Percentiles rank a stretch among this genome's conserved stretches.
These are phyloP conservation scores for Corymbia maculata DNA, from an alignment of 345 rosid genomes.

Conservation along the genomic window DNA sequence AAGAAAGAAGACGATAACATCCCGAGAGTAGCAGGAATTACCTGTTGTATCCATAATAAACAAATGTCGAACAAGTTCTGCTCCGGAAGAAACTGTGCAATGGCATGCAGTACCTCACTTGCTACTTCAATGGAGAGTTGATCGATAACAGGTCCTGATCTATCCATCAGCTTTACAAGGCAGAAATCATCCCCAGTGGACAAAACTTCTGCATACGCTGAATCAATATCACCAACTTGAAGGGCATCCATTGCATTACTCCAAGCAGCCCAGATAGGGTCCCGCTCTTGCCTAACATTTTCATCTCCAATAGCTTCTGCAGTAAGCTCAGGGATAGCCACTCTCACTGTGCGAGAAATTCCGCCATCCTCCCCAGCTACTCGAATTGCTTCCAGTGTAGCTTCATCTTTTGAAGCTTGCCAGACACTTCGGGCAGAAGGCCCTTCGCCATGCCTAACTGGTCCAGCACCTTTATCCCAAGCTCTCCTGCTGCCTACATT, in stretches of 20 bases:
- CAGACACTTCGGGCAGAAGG: slow-evolving; percentile 99
- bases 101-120: slow-evolving; percentile 59
- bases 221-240: slow-evolving; percentile 78
- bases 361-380: slow-evolving; percentile 94
- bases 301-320: slow-evolving; percentile 87
- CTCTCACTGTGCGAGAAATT: slow-evolving; percentile 46
- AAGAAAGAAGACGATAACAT: not conserved
- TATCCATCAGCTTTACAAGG: slow-evolving; percentile 93
- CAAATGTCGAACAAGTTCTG: slow-evolving; percentile 74
- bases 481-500: slow-evolving; percentile 72
- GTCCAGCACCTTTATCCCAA: slow-evolving; percentile 72
- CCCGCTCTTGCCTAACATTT: slow-evolving; percentile 56
- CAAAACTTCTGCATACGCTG: slow-evolving; percentile 79
- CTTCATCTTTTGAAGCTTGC: slow-evolving; percentile 99
- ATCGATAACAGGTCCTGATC: slow-evolving; percentile 80
- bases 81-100: slow-evolving; percentile 73
- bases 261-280: slow-evolving; percentile 89
- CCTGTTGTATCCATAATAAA: slow-evolving; percentile 98
- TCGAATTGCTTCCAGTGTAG: slow-evolving; percentile 96
- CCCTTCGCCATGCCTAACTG: slow-evolving; percentile 86
- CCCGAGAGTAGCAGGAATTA: slow-evolving; percentile 1
- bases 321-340: slow-evolving; percentile 59
- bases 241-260: slow-evolving; percentile 89
- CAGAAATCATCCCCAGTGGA: slow-evolving; percentile 78
- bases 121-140: slow-evolving; percentile 82